Evolutionary conservation across 306 rosid species (phyloP).

Genomic region (Fragaria vesca): DNA sequence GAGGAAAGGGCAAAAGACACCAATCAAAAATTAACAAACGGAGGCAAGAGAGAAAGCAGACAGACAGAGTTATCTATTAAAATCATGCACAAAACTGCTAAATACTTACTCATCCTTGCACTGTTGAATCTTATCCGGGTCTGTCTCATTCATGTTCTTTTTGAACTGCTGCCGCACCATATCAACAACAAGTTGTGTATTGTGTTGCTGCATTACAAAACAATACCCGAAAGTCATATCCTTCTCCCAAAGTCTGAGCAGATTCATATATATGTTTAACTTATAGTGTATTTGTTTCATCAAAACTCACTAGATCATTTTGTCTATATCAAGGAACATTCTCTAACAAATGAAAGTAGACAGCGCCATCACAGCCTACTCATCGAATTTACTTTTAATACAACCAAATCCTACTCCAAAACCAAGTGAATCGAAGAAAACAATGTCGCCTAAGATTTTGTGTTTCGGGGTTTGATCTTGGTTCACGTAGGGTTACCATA

Average conservation of each 20-base stretch:
- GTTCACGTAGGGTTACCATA: not conserved
- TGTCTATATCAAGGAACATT: not conserved
- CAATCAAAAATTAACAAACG: too few relatives aligned
- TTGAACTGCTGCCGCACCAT: conserved; percentile 89
- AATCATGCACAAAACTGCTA: not conserved
- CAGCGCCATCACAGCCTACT: not conserved
- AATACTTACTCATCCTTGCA: conserved; percentile 80
- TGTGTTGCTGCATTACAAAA: conserved; percentile 59
- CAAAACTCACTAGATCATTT: not conserved
- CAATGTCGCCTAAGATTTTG: not conserved
- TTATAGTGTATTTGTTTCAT: not conserved
- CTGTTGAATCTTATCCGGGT: conserved; percentile 83
- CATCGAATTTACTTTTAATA: not conserved
- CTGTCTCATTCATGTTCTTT: conserved; percentile 70
- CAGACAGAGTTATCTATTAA: conserved; percentile 2
- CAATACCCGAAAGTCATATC: not conserved
- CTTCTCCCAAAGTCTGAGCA: not conserved
- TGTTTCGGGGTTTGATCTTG: not conserved
- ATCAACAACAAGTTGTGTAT: conserved; percentile 61
- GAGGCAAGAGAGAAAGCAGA: not conserved
- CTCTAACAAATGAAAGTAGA: not conserved
- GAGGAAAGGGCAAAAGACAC: not conserved
- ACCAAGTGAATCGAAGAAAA: not conserved
- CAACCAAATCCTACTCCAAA: not conserved
- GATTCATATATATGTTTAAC: not conserved